Evolutionary conservation across 2,329 filamentous ascomycete species (phyloP), one percentile per base, ranked within the genome.

Genomic region (Mycocentrospora acerina): DNA sequence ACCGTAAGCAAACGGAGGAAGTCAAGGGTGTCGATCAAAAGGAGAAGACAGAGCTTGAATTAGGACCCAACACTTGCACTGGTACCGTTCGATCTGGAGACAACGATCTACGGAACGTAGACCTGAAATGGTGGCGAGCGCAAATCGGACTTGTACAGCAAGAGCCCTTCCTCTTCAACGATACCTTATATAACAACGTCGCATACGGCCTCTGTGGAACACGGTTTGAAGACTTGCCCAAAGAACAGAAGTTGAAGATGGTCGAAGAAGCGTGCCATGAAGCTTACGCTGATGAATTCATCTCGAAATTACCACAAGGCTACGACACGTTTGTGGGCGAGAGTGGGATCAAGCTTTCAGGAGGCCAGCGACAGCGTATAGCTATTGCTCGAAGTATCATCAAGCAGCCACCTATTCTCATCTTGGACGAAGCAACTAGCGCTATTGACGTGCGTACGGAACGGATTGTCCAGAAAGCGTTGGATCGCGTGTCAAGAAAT

Each of bases 291-390:
- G 59, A 66, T 13, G 65, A 69, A 29, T 69, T 68, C 40, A 66
- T 69, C 25, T 40, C 46, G 7, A 59, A 53, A 33, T 44, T 69
- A 11, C 66, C 66, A 4, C 32, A 86, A 71, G 80, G 81, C 2
- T 90, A 90, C 57, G 76, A 85, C 4, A 89, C 88, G 0, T 67
- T 78, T 7, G 87, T 93, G 1, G 88, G 88, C 1, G 87, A 91
- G 57, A 79, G 79, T 18, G 88, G 88, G 4, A 83, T 85, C 32
- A 88, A 87, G 59, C 71, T 94, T 1, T 89, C 85, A 9, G 86
- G 88, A n/a, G 89, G 89, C 1, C 88, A 95, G 62, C 80, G 87
- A n/a, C 88, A 94, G 62, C 80, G 89, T 4, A 77, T 94, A 16
- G 83, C 86, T 2, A 89, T 90, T 45, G 86, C 85, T 0, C 74